Conservation (phyloP, 306 rosid species). For the Myrica gale region DNA sequence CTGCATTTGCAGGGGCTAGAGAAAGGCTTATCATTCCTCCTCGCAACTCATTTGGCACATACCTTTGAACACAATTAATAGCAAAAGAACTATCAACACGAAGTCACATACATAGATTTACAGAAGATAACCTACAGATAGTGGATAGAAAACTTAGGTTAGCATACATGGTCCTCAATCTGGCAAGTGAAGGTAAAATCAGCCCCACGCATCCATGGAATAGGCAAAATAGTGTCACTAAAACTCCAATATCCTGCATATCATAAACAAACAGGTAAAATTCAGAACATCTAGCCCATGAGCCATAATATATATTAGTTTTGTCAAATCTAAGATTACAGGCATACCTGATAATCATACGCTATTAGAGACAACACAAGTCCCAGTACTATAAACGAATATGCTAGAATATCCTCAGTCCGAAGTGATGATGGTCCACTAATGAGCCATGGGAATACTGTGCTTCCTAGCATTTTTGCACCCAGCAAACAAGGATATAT, state of each 20-base stretch:
- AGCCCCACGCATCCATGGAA: conserved; percentile 76
- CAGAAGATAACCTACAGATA: too few species aligned
- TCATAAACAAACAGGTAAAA: conserved; percentile 22
- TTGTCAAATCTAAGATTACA: not conserved
- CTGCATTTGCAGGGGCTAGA: conserved; percentile 78
- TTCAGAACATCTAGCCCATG: conserved; percentile 19
- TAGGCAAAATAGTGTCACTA: conserved; percentile 67
- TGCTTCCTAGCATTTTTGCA: conserved; percentile 93
- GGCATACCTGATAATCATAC: conserved; percentile 85
- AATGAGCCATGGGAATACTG: conserved; percentile 73
- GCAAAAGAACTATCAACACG: not conserved
- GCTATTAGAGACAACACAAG: conserved; percentile 62
- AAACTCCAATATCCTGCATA: conserved; percentile 80
- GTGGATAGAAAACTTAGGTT: conserved; percentile 11
- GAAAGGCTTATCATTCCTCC: conserved; percentile 96
- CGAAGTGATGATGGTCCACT: conserved; percentile 68
- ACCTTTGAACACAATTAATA: conserved; percentile 47
- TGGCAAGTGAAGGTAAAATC: conserved; percentile 83
- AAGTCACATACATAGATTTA: not conserved
- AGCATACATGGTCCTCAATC: conserved; percentile 86
- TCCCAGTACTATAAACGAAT: conserved; percentile 56
- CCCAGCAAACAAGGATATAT: conserved; percentile 79
- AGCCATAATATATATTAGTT: not conserved
- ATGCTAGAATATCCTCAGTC: conserved; percentile 72
- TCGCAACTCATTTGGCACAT: conserved; percentile 89